Base-by-base conservation (phyloP, 2,329 filamentous ascomycete genomes). In the Penicillium brasilianum region DNA sequence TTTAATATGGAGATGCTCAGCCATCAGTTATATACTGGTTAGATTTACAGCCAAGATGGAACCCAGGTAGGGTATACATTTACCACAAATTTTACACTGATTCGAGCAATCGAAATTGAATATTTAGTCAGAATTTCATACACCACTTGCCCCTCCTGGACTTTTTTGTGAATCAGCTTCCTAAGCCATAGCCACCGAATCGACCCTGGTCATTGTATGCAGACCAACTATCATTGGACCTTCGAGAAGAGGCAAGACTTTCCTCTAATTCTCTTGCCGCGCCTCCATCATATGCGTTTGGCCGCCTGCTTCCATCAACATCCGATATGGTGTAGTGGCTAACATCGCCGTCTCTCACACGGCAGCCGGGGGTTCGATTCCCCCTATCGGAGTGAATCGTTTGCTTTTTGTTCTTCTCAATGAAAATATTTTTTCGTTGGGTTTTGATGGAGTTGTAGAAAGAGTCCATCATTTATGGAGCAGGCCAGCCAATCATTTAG, bases 291-390 rank as follows among this genome's bases (percentile, higher is more conserved):
- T 43, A 10, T 6, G 0, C 9, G 11, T 43, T 13, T 20, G 39
- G 18, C 2, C 2, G 9, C 43, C 16, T 6, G 3, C 16, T 20
- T 49, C 28, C 32, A 52, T 41, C 36, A 20, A 10, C 2, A 18
- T 69, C 66, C 66, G 66, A 63, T 72, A 71, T 69, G 69, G 71
- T 65, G 68, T 69, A 71, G 67, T 70, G 67, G 67, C 66, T 70
- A 71, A 70, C 68, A 71, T 71, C 68, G 68, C 59, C 64, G 68
- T 69, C 67, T 71, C 65, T 70, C 69, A 71, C 55, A 57, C 55
- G 55, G 44, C 55, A 57, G 55, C 55, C 55, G 44, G 55, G 55
- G 55, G 44, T 50, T 57, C 55, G 55, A 57, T 57, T 57, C 55
- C 55, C 55, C 55, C 43, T 46, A 46, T 54, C 57, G 57, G 57